Base-by-base conservation (phyloP, 345 rosid genomes). In the Citrus unshiu region DNA sequence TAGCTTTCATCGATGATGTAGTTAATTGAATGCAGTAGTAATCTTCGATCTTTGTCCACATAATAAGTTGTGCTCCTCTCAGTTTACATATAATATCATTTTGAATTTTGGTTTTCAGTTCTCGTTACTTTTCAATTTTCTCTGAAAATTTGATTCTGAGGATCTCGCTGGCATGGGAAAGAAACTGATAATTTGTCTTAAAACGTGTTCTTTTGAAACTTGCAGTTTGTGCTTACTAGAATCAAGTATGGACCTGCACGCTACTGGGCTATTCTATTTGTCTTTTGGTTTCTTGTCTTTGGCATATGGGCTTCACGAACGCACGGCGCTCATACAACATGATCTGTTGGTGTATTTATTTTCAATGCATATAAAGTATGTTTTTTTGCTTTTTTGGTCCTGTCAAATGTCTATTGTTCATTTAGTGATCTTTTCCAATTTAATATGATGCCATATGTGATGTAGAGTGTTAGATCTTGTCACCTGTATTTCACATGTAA, bases 241-340 rank as follows among this genome's bases (percentile, higher is more conserved):
- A 93, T 95, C 86, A 95, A 86, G 87, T 92, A 93, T 25, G 99
- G 99, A 74, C 99, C 99, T 57, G 99, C 98, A 68, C 93, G 98
- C 62, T 93, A 93, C 86, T 95, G 98, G 99, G 98, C 99, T 6
- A 91, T 93, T 84, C 86, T 95, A 74, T 93, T 95, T 77, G 93
- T 93, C 82, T 92, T 95, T 89, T 95, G 99, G 98, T 95, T 95
- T 91, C 96, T 95, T 58, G 97, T 95, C 75, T 93, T 93, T 80
- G 98, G 97, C 40, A 93, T 95, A 70, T 95, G 98, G 99, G 98
- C 97, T 16, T 93, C 98, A 21, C 87, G 96, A 82, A 89, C 91
- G 0, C 95, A 87, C 4, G 86, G 85, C 24, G 75, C 92, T 70
- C 95, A 90, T 74, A 64, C 87, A 16, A 80, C 91, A n/a, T 88